phyloP scores from a whole-genome alignment of 2,329 filamentous ascomycete genomes.

The Penicillium verrucosum region DNA sequence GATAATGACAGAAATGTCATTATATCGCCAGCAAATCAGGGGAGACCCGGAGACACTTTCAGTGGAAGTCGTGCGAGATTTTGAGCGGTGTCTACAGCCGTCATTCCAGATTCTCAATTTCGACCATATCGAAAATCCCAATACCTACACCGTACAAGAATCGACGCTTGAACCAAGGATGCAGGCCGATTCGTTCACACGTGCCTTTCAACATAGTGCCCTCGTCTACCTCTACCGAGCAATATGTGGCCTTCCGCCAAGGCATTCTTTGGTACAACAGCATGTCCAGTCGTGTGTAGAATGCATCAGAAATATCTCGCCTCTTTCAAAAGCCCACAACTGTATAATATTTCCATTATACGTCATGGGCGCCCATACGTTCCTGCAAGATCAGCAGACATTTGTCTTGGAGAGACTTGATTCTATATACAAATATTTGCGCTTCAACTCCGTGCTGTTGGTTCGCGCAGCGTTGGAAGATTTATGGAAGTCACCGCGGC shows the following conservation, averaged over 20 bases:
- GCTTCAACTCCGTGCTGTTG: constrained; percentile 7
- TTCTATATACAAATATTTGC: constrained; percentile 5
- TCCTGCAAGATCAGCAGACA: constrained; percentile 2
- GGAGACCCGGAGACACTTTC: too few relatives aligned
- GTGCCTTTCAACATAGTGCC: too few relatives aligned
- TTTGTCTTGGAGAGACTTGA: constrained; percentile 4
- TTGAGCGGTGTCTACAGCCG: too few relatives aligned
- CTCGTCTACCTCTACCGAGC: neutral
- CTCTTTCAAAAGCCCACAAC: constrained; percentile 9
- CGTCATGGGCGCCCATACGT: constrained; percentile 11
- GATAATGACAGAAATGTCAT: too few relatives aligned
- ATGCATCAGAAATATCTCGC: constrained; percentile 6
- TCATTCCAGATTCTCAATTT: too few relatives aligned
- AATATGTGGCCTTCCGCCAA: too few relatives aligned
- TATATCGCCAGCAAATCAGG: too few relatives aligned
- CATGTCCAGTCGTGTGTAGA: constrained; percentile 8
- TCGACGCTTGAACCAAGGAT: too few relatives aligned
- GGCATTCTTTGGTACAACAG: constrained; percentile 34
- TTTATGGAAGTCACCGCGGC: constrained; percentile 5
- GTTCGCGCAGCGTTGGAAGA: constrained; percentile 9
- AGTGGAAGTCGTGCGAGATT: too few relatives aligned
- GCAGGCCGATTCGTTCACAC: too few relatives aligned
- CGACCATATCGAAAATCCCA: too few relatives aligned
- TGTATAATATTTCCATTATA: constrained; percentile 14
- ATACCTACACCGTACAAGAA: too few relatives aligned